A percentile compares a stretch with the other conserved stretches of the same genome.
phyloP scores from a whole-genome alignment of 2,329 filamentous ascomycete species.

The Pestalotiopsis sp. region DNA sequence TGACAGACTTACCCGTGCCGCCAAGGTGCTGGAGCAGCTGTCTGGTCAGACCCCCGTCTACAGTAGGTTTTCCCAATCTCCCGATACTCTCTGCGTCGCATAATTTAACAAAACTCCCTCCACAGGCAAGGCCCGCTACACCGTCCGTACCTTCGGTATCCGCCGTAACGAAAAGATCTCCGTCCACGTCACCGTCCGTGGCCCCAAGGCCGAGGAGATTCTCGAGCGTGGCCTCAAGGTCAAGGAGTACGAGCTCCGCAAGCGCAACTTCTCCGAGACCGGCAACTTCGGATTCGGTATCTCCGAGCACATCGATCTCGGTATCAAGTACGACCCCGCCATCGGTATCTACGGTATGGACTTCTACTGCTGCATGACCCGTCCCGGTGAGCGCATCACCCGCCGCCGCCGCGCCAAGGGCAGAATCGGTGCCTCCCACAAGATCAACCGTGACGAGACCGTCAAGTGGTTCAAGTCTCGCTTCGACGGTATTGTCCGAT shows the following conservation, averaged over 20 bases:
- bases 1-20: conserved; percentile 99
- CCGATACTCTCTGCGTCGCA: background rate
- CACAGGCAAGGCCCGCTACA: conserved; percentile 98
- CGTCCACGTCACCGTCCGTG: conserved; percentile 98
- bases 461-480: conserved; percentile 92
- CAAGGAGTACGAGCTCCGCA: conserved; percentile 99
- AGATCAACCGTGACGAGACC: conserved; percentile 93
- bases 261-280: conserved; percentile 99
- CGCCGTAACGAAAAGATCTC: conserved; percentile 99
- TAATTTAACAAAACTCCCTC: conserved; percentile 2
- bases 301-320: conserved; percentile 99
- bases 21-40: conserved; percentile 99
- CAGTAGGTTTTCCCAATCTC: conserved; percentile 64
- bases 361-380: conserved; percentile 99
- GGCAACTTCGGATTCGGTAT: conserved; percentile 99
- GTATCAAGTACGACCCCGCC: conserved; percentile 99
- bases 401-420: conserved; percentile 90
- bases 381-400: conserved; percentile 96
- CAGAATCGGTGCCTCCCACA: conserved; percentile 85
- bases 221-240: conserved; percentile 99
- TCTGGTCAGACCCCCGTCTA: conserved; percentile 99
- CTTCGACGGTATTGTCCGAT: conserved; percentile 99
- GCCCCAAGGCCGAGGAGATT: conserved; percentile 99
- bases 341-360: conserved; percentile 99
- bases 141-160: conserved; percentile 99